Conservation (phyloP, 257 asterid species). For the Thymus mandschuricus region DNA sequence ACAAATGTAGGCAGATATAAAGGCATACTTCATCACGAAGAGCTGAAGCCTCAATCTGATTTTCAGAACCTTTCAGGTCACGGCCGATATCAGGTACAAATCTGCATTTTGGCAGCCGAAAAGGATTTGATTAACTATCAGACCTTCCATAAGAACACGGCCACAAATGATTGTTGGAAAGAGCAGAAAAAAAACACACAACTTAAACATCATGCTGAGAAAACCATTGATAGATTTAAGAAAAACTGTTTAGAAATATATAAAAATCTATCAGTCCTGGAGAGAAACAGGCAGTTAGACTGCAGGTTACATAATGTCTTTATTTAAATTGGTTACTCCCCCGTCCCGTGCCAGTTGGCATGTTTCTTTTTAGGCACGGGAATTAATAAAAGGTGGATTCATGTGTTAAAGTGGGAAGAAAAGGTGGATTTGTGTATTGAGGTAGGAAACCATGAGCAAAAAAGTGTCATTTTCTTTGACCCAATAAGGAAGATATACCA, state of each 20-base stretch:
- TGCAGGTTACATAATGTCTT: background rate
- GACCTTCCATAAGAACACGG: background rate
- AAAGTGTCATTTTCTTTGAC: too few relatives aligned
- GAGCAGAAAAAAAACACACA: background rate
- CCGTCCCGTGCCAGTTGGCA: too few relatives aligned
- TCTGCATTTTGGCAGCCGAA: conserved; percentile 53
- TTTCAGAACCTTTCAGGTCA: conserved; percentile 70
- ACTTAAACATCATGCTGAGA: conserved; percentile 1
- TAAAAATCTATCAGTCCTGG: background rate
- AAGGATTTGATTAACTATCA: conserved; percentile 13
- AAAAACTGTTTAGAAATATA: background rate
- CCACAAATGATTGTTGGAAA: background rate
- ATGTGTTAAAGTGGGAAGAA: too few relatives aligned
- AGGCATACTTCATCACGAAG: conserved; percentile 93
- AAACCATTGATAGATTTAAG: conserved; percentile 17
- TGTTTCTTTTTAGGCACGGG: too few relatives aligned
- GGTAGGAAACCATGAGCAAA: too few relatives aligned
- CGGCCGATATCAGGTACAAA: conserved; percentile 68
- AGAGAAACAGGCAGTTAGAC: conserved; percentile 22
- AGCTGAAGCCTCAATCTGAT: conserved; percentile 81
- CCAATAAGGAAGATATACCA: too few relatives aligned
- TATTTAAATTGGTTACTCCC: too few relatives aligned
- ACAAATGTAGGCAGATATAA: conserved; percentile 26
- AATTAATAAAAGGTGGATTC: too few relatives aligned
- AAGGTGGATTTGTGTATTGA: too few relatives aligned